Conservation (phyloP, 108 stramenopile genomes). For the Stephanodiscus minutulus region DNA sequence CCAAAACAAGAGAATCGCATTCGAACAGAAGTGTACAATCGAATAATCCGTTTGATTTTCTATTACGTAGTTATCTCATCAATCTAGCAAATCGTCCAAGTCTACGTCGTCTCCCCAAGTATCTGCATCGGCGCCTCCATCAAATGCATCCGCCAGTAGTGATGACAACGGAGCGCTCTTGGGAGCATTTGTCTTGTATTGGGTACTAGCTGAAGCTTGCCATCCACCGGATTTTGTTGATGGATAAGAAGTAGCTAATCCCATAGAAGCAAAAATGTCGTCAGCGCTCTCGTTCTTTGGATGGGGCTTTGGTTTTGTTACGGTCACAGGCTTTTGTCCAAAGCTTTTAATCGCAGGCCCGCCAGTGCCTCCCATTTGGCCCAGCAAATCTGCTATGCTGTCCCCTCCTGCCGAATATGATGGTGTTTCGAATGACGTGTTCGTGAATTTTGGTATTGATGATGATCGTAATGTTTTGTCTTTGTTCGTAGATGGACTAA, state of each 20-base stretch:
- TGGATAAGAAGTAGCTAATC: conserved; percentile 26
- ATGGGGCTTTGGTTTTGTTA: conserved; percentile 19
- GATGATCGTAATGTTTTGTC: conserved; percentile 8
- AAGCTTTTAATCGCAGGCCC: conserved; percentile 34
- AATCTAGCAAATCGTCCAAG: conserved; percentile 45
- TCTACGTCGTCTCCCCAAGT: conserved; percentile 46
- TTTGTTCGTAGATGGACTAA: neutral
- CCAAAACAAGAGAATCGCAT: neutral
- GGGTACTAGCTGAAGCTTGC: conserved; percentile 4
- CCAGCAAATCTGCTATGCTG: conserved; percentile 47
- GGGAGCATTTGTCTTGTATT: conserved; percentile 16
- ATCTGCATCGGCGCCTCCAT: conserved; percentile 25
- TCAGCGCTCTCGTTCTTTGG: conserved; percentile 25
- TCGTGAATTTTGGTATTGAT: neutral
- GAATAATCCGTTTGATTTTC: too few relatives aligned
- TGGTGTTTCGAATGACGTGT: conserved; percentile 1
- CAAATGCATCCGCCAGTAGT: conserved; percentile 15
- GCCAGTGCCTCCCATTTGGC: conserved; percentile 29
- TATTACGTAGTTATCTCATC: conserved; percentile 2
- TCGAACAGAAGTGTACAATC: neutral
- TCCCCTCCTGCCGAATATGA: conserved; percentile 12
- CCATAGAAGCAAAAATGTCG: conserved; percentile 48
- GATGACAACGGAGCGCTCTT: conserved; percentile 26
- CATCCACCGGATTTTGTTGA: conserved; percentile 18
- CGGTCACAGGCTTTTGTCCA: conserved; percentile 16